Evolutionary conservation across 495 filamentous ascomycete genomes (phyloP).

Genomic region (Lindgomyces ingoldianus): DNA sequence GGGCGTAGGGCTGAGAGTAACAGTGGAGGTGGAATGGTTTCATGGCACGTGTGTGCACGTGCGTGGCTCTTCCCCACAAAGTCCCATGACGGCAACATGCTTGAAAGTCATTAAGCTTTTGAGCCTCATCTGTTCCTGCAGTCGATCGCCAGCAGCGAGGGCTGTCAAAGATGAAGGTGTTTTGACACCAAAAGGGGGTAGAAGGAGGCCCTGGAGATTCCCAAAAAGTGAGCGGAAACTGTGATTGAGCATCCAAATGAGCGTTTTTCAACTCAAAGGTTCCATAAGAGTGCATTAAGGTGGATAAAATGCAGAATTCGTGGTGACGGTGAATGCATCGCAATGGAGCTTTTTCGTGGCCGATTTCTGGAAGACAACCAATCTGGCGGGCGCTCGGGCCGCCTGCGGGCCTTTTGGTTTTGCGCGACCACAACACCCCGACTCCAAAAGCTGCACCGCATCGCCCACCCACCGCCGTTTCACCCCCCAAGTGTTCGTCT

Average conservation of each 20-base stretch:
- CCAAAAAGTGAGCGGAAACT: constrained; percentile 12
- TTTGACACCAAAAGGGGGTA: background rate
- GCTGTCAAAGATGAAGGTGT: constrained; percentile 3
- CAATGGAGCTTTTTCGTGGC: background rate
- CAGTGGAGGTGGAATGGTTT: constrained; percentile 3
- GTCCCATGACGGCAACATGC: constrained; percentile 17
- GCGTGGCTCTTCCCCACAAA: constrained; percentile 30
- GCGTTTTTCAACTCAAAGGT: background rate
- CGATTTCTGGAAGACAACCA: background rate
- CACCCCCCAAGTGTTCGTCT: background rate
- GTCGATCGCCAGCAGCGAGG: constrained; percentile 32
- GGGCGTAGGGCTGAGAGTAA: background rate
- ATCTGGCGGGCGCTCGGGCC: background rate
- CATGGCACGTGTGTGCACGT: constrained; percentile 18
- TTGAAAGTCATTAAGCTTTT: constrained; percentile 31
- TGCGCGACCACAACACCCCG: background rate
- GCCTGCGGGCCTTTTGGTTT: background rate
- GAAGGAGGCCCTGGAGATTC: constrained; percentile 6
- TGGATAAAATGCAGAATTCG: background rate
- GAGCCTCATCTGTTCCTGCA: constrained; percentile 38
- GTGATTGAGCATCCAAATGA: background rate
- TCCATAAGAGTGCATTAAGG: background rate
- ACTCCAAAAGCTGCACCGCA: background rate
- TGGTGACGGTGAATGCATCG: background rate
- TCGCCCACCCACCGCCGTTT: background rate